phyloP scores from a whole-genome alignment of 345 rosid species.

The Iberis pinnata region DNA sequence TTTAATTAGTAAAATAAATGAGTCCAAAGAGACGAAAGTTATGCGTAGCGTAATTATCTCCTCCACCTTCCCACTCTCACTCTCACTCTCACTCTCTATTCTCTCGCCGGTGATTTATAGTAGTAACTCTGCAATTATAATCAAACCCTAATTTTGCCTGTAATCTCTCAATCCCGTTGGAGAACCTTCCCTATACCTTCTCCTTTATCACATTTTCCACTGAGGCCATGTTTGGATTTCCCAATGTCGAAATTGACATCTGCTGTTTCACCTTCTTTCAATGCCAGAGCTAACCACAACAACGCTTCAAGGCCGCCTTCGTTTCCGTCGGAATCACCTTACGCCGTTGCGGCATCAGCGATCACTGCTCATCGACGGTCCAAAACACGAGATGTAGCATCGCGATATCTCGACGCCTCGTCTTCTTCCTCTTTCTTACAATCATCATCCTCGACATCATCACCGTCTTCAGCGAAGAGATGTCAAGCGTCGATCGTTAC shows the following conservation, averaged over 20 bases:
- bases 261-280: constrained; percentile 51
- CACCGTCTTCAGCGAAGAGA: constrained; percentile 41
- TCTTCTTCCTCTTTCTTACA: constrained; percentile 3
- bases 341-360: neutral
- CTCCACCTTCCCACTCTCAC: constrained; percentile 11
- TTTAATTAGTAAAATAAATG: too few relatives aligned
- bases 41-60: constrained; percentile 13
- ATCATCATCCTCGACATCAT: constrained; percentile 27
- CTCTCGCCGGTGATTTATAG: constrained; percentile 17
- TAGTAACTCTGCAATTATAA: neutral
- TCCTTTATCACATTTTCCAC: neutral
- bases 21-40: constrained; percentile 14
- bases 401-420: constrained; percentile 55
- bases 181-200: neutral
- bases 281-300: constrained; percentile 33
- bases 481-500: constrained; percentile 57
- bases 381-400: constrained; percentile 61
- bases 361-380: constrained; percentile 41
- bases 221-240: constrained; percentile 26
- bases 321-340: constrained; percentile 40
- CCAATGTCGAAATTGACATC: constrained; percentile 46
- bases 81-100: constrained; percentile 13
- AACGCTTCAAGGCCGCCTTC: constrained; percentile 27
- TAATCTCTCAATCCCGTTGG: constrained; percentile 1
- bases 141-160: constrained; percentile 21